Conservation (phyloP, 2,329 filamentous ascomycete species). For the Alternaria sp. region DNA sequence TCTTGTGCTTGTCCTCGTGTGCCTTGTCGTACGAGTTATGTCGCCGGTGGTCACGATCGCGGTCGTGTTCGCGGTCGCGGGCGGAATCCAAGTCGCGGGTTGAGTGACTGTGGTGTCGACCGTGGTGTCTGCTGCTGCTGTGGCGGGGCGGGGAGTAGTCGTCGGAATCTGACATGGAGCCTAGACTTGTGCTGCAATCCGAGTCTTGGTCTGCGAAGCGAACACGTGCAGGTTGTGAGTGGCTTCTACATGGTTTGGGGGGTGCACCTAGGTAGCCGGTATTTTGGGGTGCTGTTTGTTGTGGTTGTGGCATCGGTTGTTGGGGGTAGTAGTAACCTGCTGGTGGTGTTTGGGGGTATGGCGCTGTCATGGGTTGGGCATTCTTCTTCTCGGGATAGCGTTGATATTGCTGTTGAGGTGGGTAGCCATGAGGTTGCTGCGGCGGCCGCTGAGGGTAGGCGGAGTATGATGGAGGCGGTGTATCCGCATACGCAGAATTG, state of each 20-base stretch:
- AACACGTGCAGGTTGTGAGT: conserved; percentile 47
- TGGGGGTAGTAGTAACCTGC: conserved; percentile 24
- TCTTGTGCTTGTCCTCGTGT: conserved; percentile 33
- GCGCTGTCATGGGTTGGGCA: conserved; percentile 18
- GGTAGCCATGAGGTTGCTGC: conserved; percentile 34
- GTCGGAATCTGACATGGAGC: conserved; percentile 31
- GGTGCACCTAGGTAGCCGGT: conserved; percentile 40
- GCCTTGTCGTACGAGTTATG: conserved; percentile 15
- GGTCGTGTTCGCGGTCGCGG: conserved; percentile 14
- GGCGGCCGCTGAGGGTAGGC: conserved; percentile 33
- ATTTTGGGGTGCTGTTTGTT: conserved; percentile 24
- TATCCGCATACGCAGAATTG: conserved; percentile 20
- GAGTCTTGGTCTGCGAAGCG: conserved; percentile 41
- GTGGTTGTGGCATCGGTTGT: conserved; percentile 7
- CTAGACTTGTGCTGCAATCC: conserved; percentile 30
- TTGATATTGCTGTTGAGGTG: conserved; percentile 24
- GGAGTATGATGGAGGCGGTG: conserved; percentile 18
- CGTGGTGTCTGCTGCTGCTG: conserved; percentile 24
- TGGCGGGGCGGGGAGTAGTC: conserved; percentile 26
- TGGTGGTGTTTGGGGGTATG: conserved; percentile 35
- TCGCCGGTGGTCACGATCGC: conserved; percentile 10
- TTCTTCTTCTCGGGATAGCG: conserved; percentile 16
- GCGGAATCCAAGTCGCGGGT: conserved; percentile 15
- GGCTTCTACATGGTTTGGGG: conserved; percentile 37
- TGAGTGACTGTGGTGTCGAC: conserved; percentile 17